Percentiles rank a stretch among this genome's conserved stretches.
Evolutionary conservation across 345 rosid genomes (phyloP).

Genomic region (Salix arbutifolia): DNA sequence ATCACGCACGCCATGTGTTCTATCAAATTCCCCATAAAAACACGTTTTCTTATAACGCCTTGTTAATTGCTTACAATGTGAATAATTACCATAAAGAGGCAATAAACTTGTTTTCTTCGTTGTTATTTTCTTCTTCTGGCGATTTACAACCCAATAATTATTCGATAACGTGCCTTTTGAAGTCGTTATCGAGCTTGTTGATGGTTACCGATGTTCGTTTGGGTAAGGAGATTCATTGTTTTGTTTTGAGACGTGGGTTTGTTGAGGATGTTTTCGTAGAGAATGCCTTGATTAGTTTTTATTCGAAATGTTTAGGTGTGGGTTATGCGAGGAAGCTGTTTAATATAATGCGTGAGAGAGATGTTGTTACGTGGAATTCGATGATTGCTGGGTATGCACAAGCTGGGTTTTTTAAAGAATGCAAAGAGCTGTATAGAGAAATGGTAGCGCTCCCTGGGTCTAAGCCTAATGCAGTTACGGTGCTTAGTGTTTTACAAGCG

Average conservation of each 20-base stretch:
- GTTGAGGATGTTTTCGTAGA: slow-evolving; percentile 49
- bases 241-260: slow-evolving; percentile 44
- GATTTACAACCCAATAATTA: slow-evolving; percentile 43
- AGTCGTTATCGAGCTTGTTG: slow-evolving; percentile 45
- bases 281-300: slow-evolving; percentile 64
- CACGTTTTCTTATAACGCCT: slow-evolving; percentile 68
- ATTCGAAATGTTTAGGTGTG: slow-evolving; percentile 45
- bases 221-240: slow-evolving; percentile 61
- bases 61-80: slow-evolving; percentile 59
- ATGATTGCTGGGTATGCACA: slow-evolving; percentile 84
- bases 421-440: slow-evolving; percentile 54
- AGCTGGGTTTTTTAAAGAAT: slow-evolving; percentile 54
- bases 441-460: slow-evolving; percentile 43
- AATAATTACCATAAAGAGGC: slow-evolving; percentile 48
- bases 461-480: slow-evolving; percentile 62
- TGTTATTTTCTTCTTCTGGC: slow-evolving; percentile 22
- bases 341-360: slow-evolving; percentile 56
- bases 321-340: slow-evolving; percentile 55
- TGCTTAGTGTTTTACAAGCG: slow-evolving; percentile 64
- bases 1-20: slow-evolving; percentile 59
- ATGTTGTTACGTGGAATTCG: slow-evolving; percentile 78
- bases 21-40: slow-evolving; percentile 50
- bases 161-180: slow-evolving; percentile 58
- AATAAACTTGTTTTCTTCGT: slow-evolving; percentile 40
- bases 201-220: slow-evolving; percentile 21